Conservation (phyloP, 306 rosid genomes). For the Albizia julibrissin region DNA sequence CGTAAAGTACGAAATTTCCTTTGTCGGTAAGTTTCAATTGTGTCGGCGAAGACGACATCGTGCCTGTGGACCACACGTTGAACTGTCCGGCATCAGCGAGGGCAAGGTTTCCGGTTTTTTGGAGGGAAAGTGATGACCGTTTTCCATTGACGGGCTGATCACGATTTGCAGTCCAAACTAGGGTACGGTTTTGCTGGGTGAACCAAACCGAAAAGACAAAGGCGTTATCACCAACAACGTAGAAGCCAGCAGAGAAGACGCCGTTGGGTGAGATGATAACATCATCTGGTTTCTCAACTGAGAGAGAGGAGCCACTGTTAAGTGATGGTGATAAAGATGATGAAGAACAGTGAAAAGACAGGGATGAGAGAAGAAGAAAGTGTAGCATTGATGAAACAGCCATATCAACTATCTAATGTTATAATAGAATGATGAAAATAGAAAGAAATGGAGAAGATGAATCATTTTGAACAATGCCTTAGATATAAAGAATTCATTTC, state of each 20-base stretch:
- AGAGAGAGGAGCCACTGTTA: slow-evolving; percentile 2
- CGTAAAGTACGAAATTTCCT: slow-evolving; percentile 45
- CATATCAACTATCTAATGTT: not conserved
- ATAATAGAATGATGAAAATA: too few species aligned
- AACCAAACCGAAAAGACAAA: too few species aligned
- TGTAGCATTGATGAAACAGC: not conserved
- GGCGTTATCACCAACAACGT: not conserved
- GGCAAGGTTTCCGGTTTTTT: slow-evolving; percentile 23
- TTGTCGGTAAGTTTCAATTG: slow-evolving; percentile 28
- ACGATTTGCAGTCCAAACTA: too few species aligned
- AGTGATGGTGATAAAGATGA: not conserved
- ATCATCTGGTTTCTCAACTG: slow-evolving; percentile 28
- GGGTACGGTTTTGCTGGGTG: too few species aligned
- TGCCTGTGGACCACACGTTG: slow-evolving; percentile 38
- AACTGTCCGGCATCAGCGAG: slow-evolving; percentile 28
- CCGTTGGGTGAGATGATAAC: slow-evolving; percentile 2
- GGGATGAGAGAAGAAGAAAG: not conserved
- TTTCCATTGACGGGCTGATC: not conserved
- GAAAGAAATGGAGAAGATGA: too few species aligned
- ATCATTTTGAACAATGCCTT: too few species aligned
- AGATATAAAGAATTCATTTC: too few species aligned
- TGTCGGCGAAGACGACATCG: not conserved
- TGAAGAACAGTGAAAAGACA: not conserved
- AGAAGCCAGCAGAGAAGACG: slow-evolving; percentile 30
- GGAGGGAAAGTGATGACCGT: slow-evolving; percentile 1